Evolutionary conservation across 352 stramenopile genomes (phyloP).

Genomic region (Globisporangium apiculatum): DNA sequence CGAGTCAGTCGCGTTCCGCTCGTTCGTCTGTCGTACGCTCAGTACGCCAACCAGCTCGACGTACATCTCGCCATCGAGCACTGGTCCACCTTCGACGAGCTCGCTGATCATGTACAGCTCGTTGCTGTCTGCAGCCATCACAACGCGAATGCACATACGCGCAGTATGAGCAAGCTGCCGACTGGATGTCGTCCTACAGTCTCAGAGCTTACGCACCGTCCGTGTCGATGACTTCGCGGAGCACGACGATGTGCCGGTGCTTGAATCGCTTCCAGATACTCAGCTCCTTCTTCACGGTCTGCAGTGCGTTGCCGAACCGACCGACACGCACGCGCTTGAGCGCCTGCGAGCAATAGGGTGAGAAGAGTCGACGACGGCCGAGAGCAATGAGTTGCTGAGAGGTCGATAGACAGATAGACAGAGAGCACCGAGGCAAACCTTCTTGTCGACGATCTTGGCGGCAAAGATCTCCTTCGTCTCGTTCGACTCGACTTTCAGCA

Average conservation of each 20-base stretch:
- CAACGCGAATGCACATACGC: neutral
- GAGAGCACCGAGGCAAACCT: constrained; percentile 8
- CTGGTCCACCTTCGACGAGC: constrained; percentile 58
- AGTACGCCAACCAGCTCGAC: constrained; percentile 1
- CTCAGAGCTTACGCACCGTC: constrained; percentile 30
- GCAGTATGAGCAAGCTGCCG: neutral
- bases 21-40: too few relatives aligned
- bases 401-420: too few relatives aligned
- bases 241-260: constrained; percentile 91
- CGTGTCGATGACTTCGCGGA: constrained; percentile 95
- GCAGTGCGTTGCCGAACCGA: constrained; percentile 65
- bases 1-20: too few relatives aligned
- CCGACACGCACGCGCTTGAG: constrained; percentile 62
- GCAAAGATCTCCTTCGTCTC: constrained; percentile 69
- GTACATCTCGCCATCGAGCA: constrained; percentile 64
- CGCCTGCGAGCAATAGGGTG: constrained; percentile 6
- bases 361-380: too few relatives aligned
- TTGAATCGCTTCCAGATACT: constrained; percentile 96
- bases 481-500: constrained; percentile 58
- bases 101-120: constrained; percentile 84
- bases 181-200: too few relatives aligned
- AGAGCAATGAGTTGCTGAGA: too few relatives aligned
- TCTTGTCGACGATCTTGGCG: constrained; percentile 75
- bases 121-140: constrained; percentile 42
- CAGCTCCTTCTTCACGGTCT: constrained; percentile 90